phyloP scores from a whole-genome alignment of 805 yeast genomes.

The Teunomyces aglyptinius region DNA sequence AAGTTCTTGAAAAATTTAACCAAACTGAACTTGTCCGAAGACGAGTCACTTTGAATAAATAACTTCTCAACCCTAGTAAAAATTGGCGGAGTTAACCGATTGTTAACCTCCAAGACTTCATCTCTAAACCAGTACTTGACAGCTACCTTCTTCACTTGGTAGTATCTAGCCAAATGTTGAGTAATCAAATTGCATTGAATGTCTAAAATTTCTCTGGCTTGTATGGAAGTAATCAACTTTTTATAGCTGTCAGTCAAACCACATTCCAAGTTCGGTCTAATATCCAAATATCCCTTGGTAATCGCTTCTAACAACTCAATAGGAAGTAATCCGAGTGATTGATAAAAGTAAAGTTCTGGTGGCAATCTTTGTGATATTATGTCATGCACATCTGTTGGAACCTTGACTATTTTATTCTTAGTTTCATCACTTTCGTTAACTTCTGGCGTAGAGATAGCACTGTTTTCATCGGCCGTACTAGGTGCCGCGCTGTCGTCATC shows the following conservation, averaged over 20 bases:
- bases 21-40: slow-evolving; percentile 24
- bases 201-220: slow-evolving; percentile 52
- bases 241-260: slow-evolving; percentile 58
- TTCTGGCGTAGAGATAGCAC: slow-evolving; percentile 10
- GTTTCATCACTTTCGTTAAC: slow-evolving; percentile 7
- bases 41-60: slow-evolving; percentile 12
- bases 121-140: slow-evolving; percentile 56
- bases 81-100: slow-evolving; percentile 54
- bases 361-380: slow-evolving; percentile 83
- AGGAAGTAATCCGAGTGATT: slow-evolving; percentile 71
- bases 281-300: slow-evolving; percentile 58
- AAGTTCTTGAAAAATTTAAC: slow-evolving; percentile 20
- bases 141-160: slow-evolving; percentile 67
- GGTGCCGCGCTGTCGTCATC: slow-evolving; percentile 14
- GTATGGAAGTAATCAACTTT: slow-evolving; percentile 45
- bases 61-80: slow-evolving; percentile 36
- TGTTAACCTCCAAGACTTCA: slow-evolving; percentile 42
- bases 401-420: slow-evolving; percentile 18
- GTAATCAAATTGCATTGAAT: slow-evolving; percentile 66
- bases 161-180: slow-evolving; percentile 75
- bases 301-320: slow-evolving; percentile 65
- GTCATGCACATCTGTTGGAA: slow-evolving; percentile 81
- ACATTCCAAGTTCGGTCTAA: slow-evolving; percentile 67
- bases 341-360: slow-evolving; percentile 79
- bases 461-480: slow-evolving; percentile 7